Base-by-base conservation (phyloP, 495 filamentous ascomycete species). In the Massariosphaeria phaeospora region DNA sequence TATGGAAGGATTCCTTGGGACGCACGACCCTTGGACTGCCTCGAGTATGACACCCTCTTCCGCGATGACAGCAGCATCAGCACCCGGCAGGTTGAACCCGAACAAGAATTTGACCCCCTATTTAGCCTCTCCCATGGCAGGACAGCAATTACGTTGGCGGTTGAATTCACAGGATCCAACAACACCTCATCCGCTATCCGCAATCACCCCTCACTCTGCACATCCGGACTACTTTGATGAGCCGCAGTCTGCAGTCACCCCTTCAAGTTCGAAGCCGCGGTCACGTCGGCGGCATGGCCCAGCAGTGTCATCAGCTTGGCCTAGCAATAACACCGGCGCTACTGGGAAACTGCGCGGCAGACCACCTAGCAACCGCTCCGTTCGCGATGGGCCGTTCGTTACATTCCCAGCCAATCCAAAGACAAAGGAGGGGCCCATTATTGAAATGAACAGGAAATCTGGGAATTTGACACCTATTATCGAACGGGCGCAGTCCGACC, bases 241-340 rank as follows among this genome's bases (percentile, higher is more conserved):
- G 55, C 82, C 86, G 3, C 81, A 79, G 18, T 88, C 88, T 1
- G 84, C 85, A 0, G 75, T 85, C 29, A 86, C 83, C 24, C 82
- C 84, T 23, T 77, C 76, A 1, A 71, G 54, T 20, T 48, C 74
- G 12, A 82, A 82, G 57, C 54, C 70, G n/a, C 78, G 82, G 33
- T 66, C 78, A 10, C 76, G 83, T 23, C 75, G 88, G 42, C 80
- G 89, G n/a, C 89, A 96, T 66, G 91, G 91, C 0, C 90, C 93
- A 0, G 89, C 87, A 1, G 91, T 98, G 1, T 98, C 93, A 6
- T 96, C 91, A 21, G 93, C 93, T 11, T 98, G 93, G 93, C 81
- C 87, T 17, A 86, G 79, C 47, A 82, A 78, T 38, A 81, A 79
- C 3, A 77, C 79, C 25, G 75, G 81, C 20, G 72, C 81, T 1